A percentile compares a stretch with the other conserved stretches of the same genome.
These are phyloP conservation scores for Eutreptiella sp. DNA, from an alignment of 208 protist genomes.

Conservation along the genomic window DNA sequence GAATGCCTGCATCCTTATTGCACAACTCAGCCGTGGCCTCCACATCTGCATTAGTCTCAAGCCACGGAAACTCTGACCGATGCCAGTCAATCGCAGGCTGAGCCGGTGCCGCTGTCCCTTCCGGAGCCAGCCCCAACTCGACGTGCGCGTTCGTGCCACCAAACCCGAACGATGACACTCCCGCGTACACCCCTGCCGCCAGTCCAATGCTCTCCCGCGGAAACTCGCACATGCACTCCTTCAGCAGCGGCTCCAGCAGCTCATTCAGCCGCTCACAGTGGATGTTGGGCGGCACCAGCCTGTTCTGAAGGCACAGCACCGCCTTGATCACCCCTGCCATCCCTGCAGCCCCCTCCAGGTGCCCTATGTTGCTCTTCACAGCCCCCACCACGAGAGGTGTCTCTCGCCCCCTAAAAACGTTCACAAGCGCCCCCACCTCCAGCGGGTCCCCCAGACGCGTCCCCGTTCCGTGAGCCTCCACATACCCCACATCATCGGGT, in stretches of 20 bases:
- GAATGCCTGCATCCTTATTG: no score
- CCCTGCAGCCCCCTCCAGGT: constrained; percentile 37
- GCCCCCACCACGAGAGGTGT: constrained; percentile 27
- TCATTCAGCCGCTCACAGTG: constrained; percentile 17
- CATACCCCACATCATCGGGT: constrained; percentile 35
- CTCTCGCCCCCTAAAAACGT: not conserved
- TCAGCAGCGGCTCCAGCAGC: constrained; percentile 20
- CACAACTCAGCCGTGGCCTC: no score
- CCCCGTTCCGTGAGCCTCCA: constrained; percentile 49
- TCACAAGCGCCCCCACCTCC: constrained; percentile 29
- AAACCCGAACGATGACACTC: constrained; percentile 33
- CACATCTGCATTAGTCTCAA: no score
- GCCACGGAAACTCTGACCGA: no score
- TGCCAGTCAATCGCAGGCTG: no score
- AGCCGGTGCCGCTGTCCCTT: no score
- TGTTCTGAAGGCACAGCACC: not conserved
- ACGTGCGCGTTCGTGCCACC: constrained; percentile 33
- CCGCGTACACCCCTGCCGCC: not conserved
- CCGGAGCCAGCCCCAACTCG: constrained; percentile 7
- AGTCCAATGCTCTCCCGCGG: no score
- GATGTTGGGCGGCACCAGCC: constrained; percentile 23
- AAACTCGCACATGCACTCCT: no score
- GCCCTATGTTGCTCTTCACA: constrained; percentile 40
- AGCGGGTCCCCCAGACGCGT: constrained; percentile 48
- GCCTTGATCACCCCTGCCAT: constrained; percentile 31